Evolutionary conservation across 805 yeast species (phyloP).

Genomic region (Yarrowia sp.): DNA sequence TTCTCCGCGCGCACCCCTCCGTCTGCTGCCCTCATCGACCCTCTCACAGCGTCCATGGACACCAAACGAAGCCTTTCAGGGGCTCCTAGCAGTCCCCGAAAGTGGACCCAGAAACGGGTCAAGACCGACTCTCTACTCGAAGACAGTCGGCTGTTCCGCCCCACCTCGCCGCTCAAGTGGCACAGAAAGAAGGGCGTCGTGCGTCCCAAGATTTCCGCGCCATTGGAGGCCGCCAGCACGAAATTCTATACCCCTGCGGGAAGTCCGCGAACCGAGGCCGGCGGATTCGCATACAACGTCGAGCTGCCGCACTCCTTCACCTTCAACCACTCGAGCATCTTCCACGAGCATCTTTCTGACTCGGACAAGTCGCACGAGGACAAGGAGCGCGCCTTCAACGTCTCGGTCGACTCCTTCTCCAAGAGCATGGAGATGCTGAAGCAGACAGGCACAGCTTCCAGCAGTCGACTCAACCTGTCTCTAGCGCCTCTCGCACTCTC

Average conservation of each 20-base stretch:
- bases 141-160: slow-evolving; percentile 4
- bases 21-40: no score
- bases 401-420: neutral
- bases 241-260: neutral
- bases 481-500: slow-evolving; percentile 10
- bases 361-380: slow-evolving; percentile 8
- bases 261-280: neutral
- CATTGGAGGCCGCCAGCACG: neutral
- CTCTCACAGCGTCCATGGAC: no score
- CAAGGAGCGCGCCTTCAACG: neutral
- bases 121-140: slow-evolving; percentile 13
- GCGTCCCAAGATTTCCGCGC: slow-evolving; percentile 1
- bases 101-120: slow-evolving; percentile 9
- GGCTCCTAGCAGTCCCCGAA: neutral
- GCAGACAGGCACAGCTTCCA: neutral
- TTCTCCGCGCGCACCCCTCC: neutral
- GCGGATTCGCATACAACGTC: neutral
- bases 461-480: neutral
- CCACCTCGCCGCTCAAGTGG: slow-evolving; percentile 22
- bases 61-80: slow-evolving; percentile 5
- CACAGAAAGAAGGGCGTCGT: slow-evolving; percentile 3
- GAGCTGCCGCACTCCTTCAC: slow-evolving; percentile 5
- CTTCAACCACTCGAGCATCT: slow-evolving; percentile 18
- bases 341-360: slow-evolving; percentile 15
- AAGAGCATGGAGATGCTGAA: slow-evolving; percentile 7